Percentiles rank a stretch among this genome's conserved stretches.
phyloP scores from a whole-genome alignment of 2,329 filamentous ascomycete species.

The Colletotrichum graminicola region DNA sequence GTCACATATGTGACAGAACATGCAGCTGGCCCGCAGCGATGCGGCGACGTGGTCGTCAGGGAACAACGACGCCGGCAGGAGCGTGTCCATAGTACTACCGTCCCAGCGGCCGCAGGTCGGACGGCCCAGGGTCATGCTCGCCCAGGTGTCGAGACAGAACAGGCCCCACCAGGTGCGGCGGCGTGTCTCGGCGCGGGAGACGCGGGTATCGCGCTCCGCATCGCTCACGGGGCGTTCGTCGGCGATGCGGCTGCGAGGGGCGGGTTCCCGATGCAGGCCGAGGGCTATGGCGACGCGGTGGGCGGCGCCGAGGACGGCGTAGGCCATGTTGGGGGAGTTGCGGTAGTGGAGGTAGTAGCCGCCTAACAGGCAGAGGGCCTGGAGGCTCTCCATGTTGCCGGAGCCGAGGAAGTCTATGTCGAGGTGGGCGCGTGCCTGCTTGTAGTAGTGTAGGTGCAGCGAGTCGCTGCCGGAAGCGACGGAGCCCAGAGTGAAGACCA shows the following conservation, averaged over 20 bases:
- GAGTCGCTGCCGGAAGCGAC: slow-evolving; percentile 69
- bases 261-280: slow-evolving; percentile 42
- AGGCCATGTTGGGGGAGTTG: slow-evolving; percentile 46
- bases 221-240: too few species aligned
- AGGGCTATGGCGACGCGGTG: slow-evolving; percentile 43
- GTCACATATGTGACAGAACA: slow-evolving; percentile 49
- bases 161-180: slow-evolving; percentile 59
- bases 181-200: too few species aligned
- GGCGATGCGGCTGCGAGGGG: slow-evolving; percentile 50
- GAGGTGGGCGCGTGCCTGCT: slow-evolving; percentile 65
- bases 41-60: slow-evolving; percentile 46
- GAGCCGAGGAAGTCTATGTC: slow-evolving; percentile 67
- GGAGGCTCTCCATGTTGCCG: slow-evolving; percentile 47
- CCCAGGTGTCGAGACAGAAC: slow-evolving; percentile 58
- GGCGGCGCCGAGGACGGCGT: slow-evolving; percentile 43
- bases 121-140: slow-evolving; percentile 56
- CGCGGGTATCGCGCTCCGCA: too few species aligned
- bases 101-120: slow-evolving; percentile 50
- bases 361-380: slow-evolving; percentile 44
- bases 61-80: slow-evolving; percentile 43
- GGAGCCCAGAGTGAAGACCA: slow-evolving; percentile 72
- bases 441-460: slow-evolving; percentile 68
- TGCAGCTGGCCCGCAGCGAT: slow-evolving; percentile 46
- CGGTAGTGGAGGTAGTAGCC: slow-evolving; percentile 45
- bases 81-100: slow-evolving; percentile 49